phyloP scores from a whole-genome alignment of 2,329 filamentous ascomycete species.

The Aspergillus aculeatinus region DNA sequence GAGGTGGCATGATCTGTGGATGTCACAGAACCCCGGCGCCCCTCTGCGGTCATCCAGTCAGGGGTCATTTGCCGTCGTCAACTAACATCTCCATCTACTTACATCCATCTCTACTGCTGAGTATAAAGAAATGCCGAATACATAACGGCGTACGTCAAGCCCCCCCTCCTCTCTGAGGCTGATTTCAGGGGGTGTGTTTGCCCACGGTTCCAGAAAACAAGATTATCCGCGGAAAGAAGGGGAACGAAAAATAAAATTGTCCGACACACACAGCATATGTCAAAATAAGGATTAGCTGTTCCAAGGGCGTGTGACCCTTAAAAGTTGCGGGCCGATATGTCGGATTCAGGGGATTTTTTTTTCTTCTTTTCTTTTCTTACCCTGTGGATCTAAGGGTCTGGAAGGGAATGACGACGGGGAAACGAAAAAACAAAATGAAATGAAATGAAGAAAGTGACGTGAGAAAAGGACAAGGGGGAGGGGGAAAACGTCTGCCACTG shows the following conservation, averaged over 20 bases:
- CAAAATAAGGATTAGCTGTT: constrained; percentile 18
- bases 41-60: no score
- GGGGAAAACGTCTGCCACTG: not conserved
- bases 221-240: not conserved
- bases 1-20: no score
- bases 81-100: no score
- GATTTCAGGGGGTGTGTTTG: constrained; percentile 19
- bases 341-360: constrained; percentile 14
- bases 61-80: no score
- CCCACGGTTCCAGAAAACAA: constrained; percentile 27
- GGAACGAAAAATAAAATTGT: constrained; percentile 6
- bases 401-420: no score
- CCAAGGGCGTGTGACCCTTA: constrained; percentile 36
- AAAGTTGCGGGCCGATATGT: constrained; percentile 26
- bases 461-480: not conserved
- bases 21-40: no score
- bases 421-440: not conserved
- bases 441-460: not conserved
- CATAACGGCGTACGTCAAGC: no score
- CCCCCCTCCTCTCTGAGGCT: constrained; percentile 19
- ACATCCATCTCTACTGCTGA: no score
- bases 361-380: no score
- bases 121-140: no score
- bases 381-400: no score
- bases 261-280: constrained; percentile 17